Conservation (phyloP, 208 protist species). For the Trypanosoma lewisi region DNA sequence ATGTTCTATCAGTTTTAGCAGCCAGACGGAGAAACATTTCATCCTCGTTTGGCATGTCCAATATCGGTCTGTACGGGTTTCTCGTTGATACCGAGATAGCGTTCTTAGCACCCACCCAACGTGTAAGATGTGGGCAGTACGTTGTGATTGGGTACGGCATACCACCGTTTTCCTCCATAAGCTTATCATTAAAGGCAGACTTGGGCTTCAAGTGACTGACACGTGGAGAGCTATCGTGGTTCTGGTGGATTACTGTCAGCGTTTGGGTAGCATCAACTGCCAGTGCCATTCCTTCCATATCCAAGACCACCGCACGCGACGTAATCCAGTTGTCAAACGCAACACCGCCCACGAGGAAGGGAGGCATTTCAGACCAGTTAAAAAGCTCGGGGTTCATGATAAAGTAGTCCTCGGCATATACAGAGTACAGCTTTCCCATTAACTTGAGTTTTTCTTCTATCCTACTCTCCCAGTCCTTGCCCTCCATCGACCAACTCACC, state of each 20-base stretch:
- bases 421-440: neutral
- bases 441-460: conserved; percentile 1
- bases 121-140: neutral
- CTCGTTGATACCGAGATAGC: neutral
- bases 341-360: conserved; percentile 25
- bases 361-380: conserved; percentile 19
- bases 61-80: neutral
- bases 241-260: conserved; percentile 25
- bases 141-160: neutral
- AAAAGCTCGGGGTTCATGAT: conserved; percentile 16
- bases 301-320: neutral
- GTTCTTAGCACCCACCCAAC: too few species aligned
- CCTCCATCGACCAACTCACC: neutral
- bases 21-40: too few species aligned
- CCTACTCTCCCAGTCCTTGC: neutral
- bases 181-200: conserved; percentile 19
- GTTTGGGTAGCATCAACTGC: conserved; percentile 22
- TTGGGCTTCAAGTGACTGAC: conserved; percentile 16
- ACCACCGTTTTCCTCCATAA: neutral
- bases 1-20: too few species aligned
- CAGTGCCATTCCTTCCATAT: neutral
- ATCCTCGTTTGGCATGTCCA: neutral
- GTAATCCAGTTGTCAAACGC: conserved; percentile 34
- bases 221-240: conserved; percentile 11
- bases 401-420: conserved; percentile 34